phyloP scores from a whole-genome alignment of 345 rosid species.

The Sonneratia caseolaris region DNA sequence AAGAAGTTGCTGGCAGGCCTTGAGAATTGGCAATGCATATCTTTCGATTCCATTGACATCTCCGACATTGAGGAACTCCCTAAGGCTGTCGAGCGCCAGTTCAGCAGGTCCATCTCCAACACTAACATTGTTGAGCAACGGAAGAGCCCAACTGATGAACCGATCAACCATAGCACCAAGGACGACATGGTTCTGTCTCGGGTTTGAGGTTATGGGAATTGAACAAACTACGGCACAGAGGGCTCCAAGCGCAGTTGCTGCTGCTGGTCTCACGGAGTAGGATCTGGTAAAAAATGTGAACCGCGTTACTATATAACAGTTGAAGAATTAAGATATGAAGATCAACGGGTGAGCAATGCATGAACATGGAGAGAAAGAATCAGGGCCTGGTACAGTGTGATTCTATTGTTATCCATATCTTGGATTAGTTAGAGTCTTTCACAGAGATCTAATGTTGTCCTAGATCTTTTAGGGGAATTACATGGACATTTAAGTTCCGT shows the following conservation, averaged over 20 bases:
- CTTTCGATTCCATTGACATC: constrained; percentile 70
- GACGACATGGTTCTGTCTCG: constrained; percentile 70
- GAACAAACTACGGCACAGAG: constrained; percentile 68
- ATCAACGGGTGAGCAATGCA: background rate
- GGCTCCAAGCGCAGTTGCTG: constrained; percentile 63
- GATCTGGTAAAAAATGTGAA: constrained; percentile 36
- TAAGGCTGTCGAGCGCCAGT: constrained; percentile 59
- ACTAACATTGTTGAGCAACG: constrained; percentile 56
- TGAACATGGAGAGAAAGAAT: background rate
- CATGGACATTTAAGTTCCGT: background rate
- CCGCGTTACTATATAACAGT: background rate
- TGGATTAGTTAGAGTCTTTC: background rate
- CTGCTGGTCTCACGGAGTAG: constrained; percentile 59
- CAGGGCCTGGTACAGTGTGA: background rate
- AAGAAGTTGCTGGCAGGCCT: constrained; percentile 74
- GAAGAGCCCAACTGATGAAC: constrained; percentile 76
- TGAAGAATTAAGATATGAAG: background rate
- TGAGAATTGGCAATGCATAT: constrained; percentile 63
- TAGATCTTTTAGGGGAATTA: background rate
- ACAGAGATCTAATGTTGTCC: background rate
- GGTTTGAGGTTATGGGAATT: constrained; percentile 55
- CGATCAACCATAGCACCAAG: constrained; percentile 67
- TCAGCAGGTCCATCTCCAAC: constrained; percentile 63
- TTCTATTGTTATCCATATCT: background rate
- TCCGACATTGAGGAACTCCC: constrained; percentile 70